These are phyloP conservation scores for Arthromyces matolae DNA, from an alignment of 768 basidiomycete species.

Conservation along the genomic window DNA sequence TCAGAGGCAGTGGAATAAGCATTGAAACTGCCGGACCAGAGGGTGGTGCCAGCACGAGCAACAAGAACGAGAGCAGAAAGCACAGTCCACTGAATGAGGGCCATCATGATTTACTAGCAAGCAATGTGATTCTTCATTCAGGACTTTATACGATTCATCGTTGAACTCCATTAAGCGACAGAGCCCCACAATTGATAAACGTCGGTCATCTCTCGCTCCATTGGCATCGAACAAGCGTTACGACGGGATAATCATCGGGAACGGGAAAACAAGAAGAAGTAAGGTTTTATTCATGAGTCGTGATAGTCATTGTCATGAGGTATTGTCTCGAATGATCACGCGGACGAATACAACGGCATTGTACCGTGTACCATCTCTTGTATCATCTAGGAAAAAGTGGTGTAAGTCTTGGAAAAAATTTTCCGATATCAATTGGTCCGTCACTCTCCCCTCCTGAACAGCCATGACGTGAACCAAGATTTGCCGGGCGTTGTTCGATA, in stretches of 20 bases:
- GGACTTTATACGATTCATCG: constrained; percentile 14
- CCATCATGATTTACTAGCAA: constrained; percentile 17
- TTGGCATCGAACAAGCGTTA: constrained; percentile 18
- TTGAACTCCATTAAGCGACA: background rate
- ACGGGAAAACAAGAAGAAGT: constrained; percentile 25
- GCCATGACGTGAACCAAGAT: constrained; percentile 66
- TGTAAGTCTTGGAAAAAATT: too few species aligned
- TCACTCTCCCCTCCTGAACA: constrained; percentile 46
- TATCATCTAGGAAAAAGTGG: too few species aligned
- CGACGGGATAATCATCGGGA: constrained; percentile 35
- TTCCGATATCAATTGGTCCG: constrained; percentile 29
- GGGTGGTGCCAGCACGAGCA: constrained; percentile 44
- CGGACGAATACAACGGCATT: too few species aligned
- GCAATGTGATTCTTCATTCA: background rate
- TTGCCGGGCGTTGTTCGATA: constrained; percentile 41
- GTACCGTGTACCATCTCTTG: too few species aligned
- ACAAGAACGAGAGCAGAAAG: constrained; percentile 31
- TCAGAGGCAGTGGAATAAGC: constrained; percentile 38
- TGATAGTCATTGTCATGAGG: constrained; percentile 15
- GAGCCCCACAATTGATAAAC: constrained; percentile 21
- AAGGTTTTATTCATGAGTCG: background rate
- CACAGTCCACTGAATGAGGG: constrained; percentile 27
- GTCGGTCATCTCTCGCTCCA: constrained; percentile 30
- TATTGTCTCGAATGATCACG: constrained; percentile 20
- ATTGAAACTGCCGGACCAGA: constrained; percentile 58